phyloP scores from a whole-genome alignment of 495 filamentous ascomycete species.

The Annulohypoxylon maeteangense region DNA sequence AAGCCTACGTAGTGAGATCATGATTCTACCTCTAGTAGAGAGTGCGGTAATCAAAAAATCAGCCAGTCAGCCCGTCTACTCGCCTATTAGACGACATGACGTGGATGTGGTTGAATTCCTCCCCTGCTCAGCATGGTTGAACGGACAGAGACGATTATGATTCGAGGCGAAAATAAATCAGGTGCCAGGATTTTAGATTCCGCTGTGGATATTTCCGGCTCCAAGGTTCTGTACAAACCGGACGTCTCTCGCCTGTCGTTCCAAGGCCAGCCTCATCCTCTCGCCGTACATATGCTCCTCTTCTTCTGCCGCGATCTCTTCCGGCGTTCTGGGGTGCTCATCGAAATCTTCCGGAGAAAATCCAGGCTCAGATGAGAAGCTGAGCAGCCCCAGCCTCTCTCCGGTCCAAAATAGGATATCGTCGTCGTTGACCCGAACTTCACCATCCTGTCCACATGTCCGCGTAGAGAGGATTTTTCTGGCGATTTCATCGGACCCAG shows the following conservation, averaged over 20 bases:
- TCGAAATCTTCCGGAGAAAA: constrained; percentile 61
- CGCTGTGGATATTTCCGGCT: constrained; percentile 38
- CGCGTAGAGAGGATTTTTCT: constrained; percentile 76
- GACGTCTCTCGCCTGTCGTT: constrained; percentile 84
- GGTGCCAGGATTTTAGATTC: constrained; percentile 24
- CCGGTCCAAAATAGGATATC: constrained; percentile 85
- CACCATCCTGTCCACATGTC: constrained; percentile 46
- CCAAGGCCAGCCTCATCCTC: constrained; percentile 78
- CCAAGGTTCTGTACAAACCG: constrained; percentile 79
- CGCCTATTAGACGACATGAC: constrained; percentile 26
- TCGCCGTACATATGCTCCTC: constrained; percentile 67
- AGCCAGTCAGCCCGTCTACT: constrained; percentile 13
- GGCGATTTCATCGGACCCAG: constrained; percentile 69
- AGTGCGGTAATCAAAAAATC: constrained; percentile 26
- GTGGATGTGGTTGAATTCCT: constrained; percentile 21
- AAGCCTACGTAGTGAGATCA: constrained; percentile 33
- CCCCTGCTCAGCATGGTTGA: not conserved
- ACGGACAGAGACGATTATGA: not conserved
- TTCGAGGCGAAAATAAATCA: constrained; percentile 21
- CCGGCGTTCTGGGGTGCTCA: constrained; percentile 51
- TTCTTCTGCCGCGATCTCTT: constrained; percentile 57
- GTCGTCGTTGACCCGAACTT: constrained; percentile 59
- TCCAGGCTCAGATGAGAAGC: constrained; percentile 64
- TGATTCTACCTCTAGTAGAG: constrained; percentile 22
- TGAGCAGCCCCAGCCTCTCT: constrained; percentile 77